phyloP scores from a whole-genome alignment of 768 basidiomycete genomes.

The Suillus hirtellus region DNA sequence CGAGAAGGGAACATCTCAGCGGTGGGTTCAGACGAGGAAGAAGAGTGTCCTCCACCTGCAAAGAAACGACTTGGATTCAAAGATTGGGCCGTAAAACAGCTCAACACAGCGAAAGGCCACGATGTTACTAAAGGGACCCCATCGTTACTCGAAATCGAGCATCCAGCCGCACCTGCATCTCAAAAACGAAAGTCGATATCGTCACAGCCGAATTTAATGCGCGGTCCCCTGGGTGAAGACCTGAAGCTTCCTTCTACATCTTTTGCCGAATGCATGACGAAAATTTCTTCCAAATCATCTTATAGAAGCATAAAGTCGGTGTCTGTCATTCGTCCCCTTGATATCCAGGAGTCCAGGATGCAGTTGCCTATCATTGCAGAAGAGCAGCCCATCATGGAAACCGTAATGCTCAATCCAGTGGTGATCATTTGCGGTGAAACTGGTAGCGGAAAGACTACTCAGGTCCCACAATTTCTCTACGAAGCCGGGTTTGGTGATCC shows the following conservation, averaged over 20 bases:
- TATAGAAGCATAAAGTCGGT: slow-evolving; percentile 44
- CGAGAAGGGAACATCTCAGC: slow-evolving; percentile 17
- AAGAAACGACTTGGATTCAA: slow-evolving; percentile 70
- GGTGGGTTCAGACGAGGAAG: slow-evolving; percentile 21
- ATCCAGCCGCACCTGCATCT: slow-evolving; percentile 15
- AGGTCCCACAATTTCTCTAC: slow-evolving; percentile 97
- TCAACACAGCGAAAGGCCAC: slow-evolving; percentile 50
- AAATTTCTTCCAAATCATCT: slow-evolving; percentile 10
- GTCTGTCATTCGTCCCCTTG: slow-evolving; percentile 60
- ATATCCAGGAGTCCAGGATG: slow-evolving; percentile 75
- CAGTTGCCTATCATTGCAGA: slow-evolving; percentile 88
- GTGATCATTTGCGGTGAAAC: slow-evolving; percentile 83
- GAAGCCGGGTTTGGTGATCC: slow-evolving; percentile 92
- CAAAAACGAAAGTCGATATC: slow-evolving; percentile 51
- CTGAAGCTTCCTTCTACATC: slow-evolving; percentile 65
- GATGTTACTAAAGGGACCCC: slow-evolving; percentile 27
- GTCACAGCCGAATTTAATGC: slow-evolving; percentile 39
- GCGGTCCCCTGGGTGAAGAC: slow-evolving; percentile 81
- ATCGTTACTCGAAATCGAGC: slow-evolving; percentile 11
- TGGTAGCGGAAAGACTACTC: slow-evolving; percentile 97
- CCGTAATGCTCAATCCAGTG: slow-evolving; percentile 82
- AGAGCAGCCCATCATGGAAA: slow-evolving; percentile 93
- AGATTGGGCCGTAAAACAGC: slow-evolving; percentile 84
- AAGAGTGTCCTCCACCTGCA: slow-evolving; percentile 25
- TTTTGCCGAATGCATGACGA: slow-evolving; percentile 50